phyloP scores from a whole-genome alignment of 2,329 filamentous ascomycete genomes.

The Neonectria faginata region DNA sequence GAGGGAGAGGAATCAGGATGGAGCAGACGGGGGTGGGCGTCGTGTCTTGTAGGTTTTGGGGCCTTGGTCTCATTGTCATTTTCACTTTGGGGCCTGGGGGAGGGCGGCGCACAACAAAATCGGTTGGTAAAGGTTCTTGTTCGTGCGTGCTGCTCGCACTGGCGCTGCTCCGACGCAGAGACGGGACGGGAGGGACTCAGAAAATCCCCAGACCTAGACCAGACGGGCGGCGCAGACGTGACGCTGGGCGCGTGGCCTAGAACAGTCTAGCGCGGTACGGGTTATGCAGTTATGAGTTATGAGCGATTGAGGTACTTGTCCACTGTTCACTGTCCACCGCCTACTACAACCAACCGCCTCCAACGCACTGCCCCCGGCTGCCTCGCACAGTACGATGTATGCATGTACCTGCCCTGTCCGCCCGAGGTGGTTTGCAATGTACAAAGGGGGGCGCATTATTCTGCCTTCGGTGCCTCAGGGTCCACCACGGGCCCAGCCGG shows the following conservation, averaged over 20 bases:
- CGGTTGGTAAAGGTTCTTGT: constrained; percentile 50
- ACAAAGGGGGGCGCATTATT: constrained; percentile 6
- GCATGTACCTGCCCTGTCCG: constrained; percentile 4
- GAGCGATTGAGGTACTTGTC: background rate
- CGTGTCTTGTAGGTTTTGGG: constrained; percentile 53
- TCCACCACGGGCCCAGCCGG: background rate
- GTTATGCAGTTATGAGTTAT: constrained; percentile 35
- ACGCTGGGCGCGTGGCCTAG: constrained; percentile 29
- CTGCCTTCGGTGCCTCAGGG: background rate
- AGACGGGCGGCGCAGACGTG: constrained; percentile 31
- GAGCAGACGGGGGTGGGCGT: constrained; percentile 45
- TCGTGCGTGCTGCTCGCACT: constrained; percentile 37
- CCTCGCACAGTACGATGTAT: background rate
- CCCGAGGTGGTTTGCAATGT: background rate
- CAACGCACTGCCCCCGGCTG: too few species aligned
- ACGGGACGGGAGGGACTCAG: constrained; percentile 36
- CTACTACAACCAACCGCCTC: too few species aligned
- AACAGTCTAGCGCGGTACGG: constrained; percentile 33
- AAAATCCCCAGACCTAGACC: constrained; percentile 39
- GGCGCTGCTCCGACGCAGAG: constrained; percentile 32
- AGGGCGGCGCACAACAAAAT: constrained; percentile 55
- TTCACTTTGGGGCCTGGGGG: constrained; percentile 53
- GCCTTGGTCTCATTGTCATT: constrained; percentile 56
- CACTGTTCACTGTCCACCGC: background rate
- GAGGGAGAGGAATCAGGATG: constrained; percentile 34